These are phyloP conservation scores for Hura crepitans DNA, from an alignment of 441 rosid genomes.

Conservation along the genomic window DNA sequence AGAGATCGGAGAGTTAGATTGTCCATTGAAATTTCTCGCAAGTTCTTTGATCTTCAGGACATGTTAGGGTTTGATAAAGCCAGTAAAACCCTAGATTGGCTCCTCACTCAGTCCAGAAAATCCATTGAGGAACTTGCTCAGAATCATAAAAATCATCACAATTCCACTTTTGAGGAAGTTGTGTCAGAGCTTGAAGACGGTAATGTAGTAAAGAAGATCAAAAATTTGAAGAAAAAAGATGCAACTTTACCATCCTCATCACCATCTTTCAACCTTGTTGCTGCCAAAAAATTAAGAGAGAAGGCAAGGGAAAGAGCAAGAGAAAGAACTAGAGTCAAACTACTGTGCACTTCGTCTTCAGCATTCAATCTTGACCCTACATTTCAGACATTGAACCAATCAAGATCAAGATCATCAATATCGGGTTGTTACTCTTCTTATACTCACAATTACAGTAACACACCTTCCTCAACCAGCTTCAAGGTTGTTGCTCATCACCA, in stretches of 20 bases:
- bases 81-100: conserved; percentile 75
- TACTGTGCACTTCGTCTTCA: conserved; percentile 21
- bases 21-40: conserved; percentile 56
- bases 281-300: conserved; percentile 38
- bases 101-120: conserved; percentile 49
- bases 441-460: no score
- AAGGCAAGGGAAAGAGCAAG: conserved; percentile 58
- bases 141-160: not conserved
- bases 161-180: conserved; percentile 17
- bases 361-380: conserved; percentile 25
- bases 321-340: conserved; percentile 45
- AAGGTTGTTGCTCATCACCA: conserved; percentile 25
- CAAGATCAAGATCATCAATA: not conserved
- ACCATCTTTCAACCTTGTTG: conserved; percentile 20
- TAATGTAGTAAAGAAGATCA: conserved; percentile 20
- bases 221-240: conserved; percentile 21
- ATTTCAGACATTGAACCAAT: conserved; percentile 18
- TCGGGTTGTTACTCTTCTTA: not conserved
- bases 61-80: conserved; percentile 74
- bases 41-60: conserved; percentile 80
- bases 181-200: conserved; percentile 21
- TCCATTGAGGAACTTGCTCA: conserved; percentile 43
- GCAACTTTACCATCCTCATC: conserved; percentile 1
- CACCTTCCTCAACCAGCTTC: not conserved
- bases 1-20: conserved; percentile 83